Evolutionary conservation across 2,329 filamentous ascomycete genomes (phyloP), one percentile per base, ranked within the genome.

Genomic region (Aspergillus sp.): DNA sequence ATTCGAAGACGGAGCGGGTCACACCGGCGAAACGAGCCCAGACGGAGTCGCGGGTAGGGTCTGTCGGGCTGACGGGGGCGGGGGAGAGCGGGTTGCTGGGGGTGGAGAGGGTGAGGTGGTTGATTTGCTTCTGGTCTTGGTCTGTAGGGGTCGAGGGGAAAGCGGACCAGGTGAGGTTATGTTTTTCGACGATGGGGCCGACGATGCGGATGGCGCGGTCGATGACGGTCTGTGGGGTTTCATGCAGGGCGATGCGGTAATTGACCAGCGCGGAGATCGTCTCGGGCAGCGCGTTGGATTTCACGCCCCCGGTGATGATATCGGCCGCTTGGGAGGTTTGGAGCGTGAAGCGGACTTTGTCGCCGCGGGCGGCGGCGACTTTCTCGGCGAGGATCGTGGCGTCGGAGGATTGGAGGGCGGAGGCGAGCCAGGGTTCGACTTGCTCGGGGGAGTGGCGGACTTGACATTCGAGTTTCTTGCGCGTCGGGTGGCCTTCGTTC

Each of bases 261-360:
- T 86, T 86, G 42, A 86, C 78, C 0, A 80, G 77, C 0, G 82
- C 78, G 3, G 73, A 78, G 49, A 84, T 79, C 49, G 80, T 80
- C 69, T 86, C 84, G 0, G 84, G 84, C 45, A 86, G 77, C 2
- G 84, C 84, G 58, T 86, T 86, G 63, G 82, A 81, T 68, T 86
- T 86, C 49, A 84, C 80, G 10, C 84, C 84, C 24, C 83, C 84
- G 36, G 71, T 69, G 66, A 86, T 80, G 36, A 84, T 71, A 65
- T 85, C 84, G 0, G 83, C 79, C 0, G 84, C 81, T 71, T 85
- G 83, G 0, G 82, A 84, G 2, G 84, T 85, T 65, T 85, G 83
- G 70, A 86, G 78, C 0, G 83, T 78, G 62, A 84, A 85, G 32
- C 83, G 78, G 20, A 80, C 78, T 2, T 72, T 67, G 1, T 72